phyloP scores from a whole-genome alignment of 2,329 filamentous ascomycete species.

The Aureobasidium sp. region DNA sequence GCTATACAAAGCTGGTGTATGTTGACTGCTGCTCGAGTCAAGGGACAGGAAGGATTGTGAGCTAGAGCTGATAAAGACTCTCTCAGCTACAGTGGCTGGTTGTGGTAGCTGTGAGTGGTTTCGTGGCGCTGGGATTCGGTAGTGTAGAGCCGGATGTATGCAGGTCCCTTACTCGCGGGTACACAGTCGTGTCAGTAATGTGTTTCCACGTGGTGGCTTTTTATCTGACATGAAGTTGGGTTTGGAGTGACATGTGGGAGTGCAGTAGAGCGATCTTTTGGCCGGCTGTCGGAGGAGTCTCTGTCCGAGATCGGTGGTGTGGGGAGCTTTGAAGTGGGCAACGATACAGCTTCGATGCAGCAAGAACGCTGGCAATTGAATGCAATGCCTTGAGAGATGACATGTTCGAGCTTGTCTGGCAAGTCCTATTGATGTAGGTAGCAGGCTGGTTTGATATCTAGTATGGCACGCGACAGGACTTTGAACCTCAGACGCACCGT shows the following conservation, averaged over 20 bases:
- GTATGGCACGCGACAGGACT: slow-evolving; percentile 4
- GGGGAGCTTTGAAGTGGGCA: not conserved
- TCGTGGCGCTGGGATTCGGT: not conserved
- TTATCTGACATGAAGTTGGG: not conserved
- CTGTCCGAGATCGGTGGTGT: not conserved
- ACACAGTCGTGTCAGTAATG: not conserved
- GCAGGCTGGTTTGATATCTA: not conserved
- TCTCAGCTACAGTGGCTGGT: not conserved
- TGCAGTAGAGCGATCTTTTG: not conserved
- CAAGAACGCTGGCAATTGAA: not conserved
- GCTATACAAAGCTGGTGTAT: not conserved
- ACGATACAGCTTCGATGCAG: not conserved
- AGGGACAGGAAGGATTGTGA: not conserved
- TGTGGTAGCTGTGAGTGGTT: not conserved
- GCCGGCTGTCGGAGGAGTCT: not conserved
- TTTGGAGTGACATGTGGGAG: not conserved
- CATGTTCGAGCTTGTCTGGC: not conserved
- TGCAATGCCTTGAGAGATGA: not conserved
- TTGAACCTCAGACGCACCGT: not conserved
- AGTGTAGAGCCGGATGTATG: not conserved
- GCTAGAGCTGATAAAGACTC: not conserved
- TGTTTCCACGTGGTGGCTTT: not conserved
- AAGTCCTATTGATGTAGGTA: not conserved
- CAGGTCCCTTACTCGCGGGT: not conserved
- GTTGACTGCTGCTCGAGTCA: not conserved